Percentiles rank a stretch among this genome's conserved stretches.
These are phyloP conservation scores for Gliomastix tumulicola DNA, from an alignment of 2,329 filamentous ascomycete species.

Conservation along the genomic window DNA sequence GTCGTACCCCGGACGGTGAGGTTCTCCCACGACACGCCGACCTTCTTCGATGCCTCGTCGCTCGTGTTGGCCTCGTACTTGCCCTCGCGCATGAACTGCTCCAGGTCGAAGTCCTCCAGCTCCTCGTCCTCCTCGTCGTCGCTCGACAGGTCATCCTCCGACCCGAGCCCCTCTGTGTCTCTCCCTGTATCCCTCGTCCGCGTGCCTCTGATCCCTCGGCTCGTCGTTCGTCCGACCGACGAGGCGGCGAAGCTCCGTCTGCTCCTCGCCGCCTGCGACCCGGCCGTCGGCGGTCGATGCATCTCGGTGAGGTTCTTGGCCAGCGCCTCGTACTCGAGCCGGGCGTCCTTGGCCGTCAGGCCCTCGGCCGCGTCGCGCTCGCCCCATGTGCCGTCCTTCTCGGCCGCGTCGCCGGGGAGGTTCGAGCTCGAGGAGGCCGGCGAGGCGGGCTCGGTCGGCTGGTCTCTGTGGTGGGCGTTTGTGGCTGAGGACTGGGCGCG, in stretches of 20 bases:
- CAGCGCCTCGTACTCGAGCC: conserved; percentile 25
- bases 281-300: conserved; percentile 23
- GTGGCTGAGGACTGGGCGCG: conserved; percentile 4
- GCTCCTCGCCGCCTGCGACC: conserved; percentile 15
- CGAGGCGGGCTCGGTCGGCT: neutral
- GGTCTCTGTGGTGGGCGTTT: conserved; percentile 6
- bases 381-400: conserved; percentile 24
- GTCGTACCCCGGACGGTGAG: conserved; percentile 68
- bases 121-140: conserved; percentile 20
- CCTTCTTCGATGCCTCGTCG: conserved; percentile 59
- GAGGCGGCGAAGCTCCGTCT: conserved; percentile 1
- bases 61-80: conserved; percentile 65
- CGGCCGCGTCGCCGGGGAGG: conserved; percentile 9
- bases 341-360: conserved; percentile 22
- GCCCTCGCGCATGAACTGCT: conserved; percentile 64
- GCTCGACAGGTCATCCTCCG: conserved; percentile 4
- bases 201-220: conserved; percentile 1
- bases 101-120: conserved; percentile 59
- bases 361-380: conserved; percentile 25
- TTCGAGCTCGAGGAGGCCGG: conserved; percentile 1
- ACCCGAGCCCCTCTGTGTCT: conserved; percentile 2
- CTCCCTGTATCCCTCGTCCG: conserved; percentile 1
- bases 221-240: conserved; percentile 1
- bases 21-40: conserved; percentile 71
- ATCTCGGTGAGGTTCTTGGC: conserved; percentile 23